phyloP scores from a whole-genome alignment of 176 grass and related monocot genomes.

The Musa itinerans region DNA sequence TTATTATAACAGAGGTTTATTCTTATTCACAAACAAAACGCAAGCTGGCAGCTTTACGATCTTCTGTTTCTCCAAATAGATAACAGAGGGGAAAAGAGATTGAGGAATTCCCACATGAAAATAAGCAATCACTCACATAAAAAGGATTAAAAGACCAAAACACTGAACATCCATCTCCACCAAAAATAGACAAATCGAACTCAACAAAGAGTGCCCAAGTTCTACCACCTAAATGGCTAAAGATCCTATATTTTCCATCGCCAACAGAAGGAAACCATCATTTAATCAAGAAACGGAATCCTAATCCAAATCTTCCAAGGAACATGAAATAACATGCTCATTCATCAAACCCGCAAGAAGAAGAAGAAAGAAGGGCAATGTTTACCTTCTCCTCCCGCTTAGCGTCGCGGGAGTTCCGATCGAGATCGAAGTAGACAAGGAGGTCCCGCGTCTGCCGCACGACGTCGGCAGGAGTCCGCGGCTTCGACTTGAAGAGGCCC shows the following conservation, averaged over 20 bases:
- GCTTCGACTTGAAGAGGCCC: conserved; percentile 92
- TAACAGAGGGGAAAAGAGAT: too few relatives aligned
- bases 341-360: neutral
- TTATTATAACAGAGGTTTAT: too few relatives aligned
- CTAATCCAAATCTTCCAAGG: neutral
- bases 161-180: too few relatives aligned
- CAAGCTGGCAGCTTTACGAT: too few relatives aligned
- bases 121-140: too few relatives aligned
- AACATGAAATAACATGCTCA: neutral
- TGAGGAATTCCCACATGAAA: too few relatives aligned
- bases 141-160: too few relatives aligned
- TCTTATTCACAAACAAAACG: too few relatives aligned
- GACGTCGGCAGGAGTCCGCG: conserved; percentile 62
- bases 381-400: conserved; percentile 92
- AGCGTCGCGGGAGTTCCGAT: conserved; percentile 27
- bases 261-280: neutral
- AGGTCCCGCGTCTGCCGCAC: conserved; percentile 74
- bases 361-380: neutral
- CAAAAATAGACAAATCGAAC: neutral
- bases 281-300: neutral
- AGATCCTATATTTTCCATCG: neutral
- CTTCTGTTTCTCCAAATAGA: too few relatives aligned
- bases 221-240: neutral
- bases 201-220: neutral
- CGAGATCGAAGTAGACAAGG: conserved; percentile 50